These are phyloP conservation scores for Candida boleticola DNA, from an alignment of 805 yeast genomes.

Conservation along the genomic window DNA sequence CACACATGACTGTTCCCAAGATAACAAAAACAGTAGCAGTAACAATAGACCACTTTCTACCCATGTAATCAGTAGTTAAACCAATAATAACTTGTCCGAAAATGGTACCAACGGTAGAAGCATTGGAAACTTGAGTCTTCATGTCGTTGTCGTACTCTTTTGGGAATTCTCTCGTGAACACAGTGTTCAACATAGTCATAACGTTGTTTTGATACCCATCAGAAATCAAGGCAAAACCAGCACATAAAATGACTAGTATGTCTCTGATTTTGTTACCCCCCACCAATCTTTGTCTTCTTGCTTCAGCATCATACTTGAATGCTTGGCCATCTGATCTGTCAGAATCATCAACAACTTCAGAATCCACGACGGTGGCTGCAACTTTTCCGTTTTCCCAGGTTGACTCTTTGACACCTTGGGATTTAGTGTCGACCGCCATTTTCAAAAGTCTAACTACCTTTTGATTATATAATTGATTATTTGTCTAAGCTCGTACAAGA, in stretches of 20 bases:
- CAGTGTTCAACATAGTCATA: conserved; percentile 66
- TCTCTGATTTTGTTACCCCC: conserved; percentile 27
- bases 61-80: conserved; percentile 59
- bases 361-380: background rate
- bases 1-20: conserved; percentile 62
- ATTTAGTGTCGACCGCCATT: background rate
- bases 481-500: too few relatives aligned
- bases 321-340: background rate
- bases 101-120: conserved; percentile 67
- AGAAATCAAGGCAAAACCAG: conserved; percentile 73
- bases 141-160: conserved; percentile 41
- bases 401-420: background rate
- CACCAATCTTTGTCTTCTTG: conserved; percentile 26
- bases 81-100: conserved; percentile 71
- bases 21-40: conserved; percentile 61
- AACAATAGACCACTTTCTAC: conserved; percentile 70
- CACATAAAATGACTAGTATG: conserved; percentile 50
- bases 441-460: too few relatives aligned
- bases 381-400: background rate
- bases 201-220: conserved; percentile 78
- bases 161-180: conserved; percentile 50
- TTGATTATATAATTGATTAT: too few relatives aligned
- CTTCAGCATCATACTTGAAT: conserved; percentile 32
- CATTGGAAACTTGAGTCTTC: conserved; percentile 67
- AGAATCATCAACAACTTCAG: conserved; percentile 1